Base-by-base conservation (phyloP, 208 protist genomes). In the Leishmania turanica region DNA sequence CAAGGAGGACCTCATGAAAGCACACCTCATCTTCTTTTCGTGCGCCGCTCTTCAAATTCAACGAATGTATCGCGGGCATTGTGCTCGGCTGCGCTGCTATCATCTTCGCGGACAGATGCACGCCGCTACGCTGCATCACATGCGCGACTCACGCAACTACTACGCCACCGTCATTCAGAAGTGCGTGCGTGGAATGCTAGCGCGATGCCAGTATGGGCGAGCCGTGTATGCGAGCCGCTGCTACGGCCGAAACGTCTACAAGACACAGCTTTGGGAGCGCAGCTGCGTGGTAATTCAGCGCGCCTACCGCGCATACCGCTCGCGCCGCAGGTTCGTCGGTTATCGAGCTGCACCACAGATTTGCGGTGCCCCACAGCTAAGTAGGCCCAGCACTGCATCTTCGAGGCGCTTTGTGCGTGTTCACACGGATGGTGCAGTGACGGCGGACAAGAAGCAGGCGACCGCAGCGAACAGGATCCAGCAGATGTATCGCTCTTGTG, bases 91-190 rank as follows among this genome's bases (percentile, higher is more conserved):
- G 76, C 70, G 66, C 19, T 87, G 88, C 53, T 93, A 83, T 73
- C 56, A 73, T 68, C 82, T 82, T 37, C 76, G 69, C 31, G 93
- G 93, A 15, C 75, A 89, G 40, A n/a, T 42, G 21, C 85, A 89
- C 60, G 64, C 79, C 27, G 90, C 84, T 42, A 87, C 88, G 54
- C 91, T 93, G 27, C 93, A 92, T 68, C 91, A 96, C 76, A 84
- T 93, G 42, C 85, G 79, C 31, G 84, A 87, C 66, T 95, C 91
- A 5, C 84, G 89, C 4, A 84, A 90, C 54, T 93, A 94, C 83
- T 94, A 90, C 80, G 93, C 91, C n/a, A 93, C 88, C 42, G 47
- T 93, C 21, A 96, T 96, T 77, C 93, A 96, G 74, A 94, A 90
- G 75, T 80, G 73, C 7, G 89, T 93, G 77, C 90, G 93, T 49